phyloP scores from a whole-genome alignment of 768 basidiomycete species.

The Calocybe indica region DNA sequence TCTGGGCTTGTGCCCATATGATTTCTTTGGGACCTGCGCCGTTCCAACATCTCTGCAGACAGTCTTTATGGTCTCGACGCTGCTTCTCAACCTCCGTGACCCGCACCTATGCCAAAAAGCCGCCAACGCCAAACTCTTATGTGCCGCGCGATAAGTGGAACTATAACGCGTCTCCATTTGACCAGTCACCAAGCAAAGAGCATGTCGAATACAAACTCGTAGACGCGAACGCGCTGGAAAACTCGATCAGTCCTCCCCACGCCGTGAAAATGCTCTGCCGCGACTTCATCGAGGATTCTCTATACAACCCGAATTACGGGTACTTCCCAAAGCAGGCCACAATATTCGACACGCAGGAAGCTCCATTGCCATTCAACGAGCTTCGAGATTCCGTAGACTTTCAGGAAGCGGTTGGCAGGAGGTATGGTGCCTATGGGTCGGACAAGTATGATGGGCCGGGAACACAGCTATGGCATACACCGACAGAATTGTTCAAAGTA shows the following conservation, averaged over 20 bases:
- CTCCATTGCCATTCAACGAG: slow-evolving; percentile 59
- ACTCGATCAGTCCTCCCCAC: slow-evolving; percentile 53
- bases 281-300: slow-evolving; percentile 93
- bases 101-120: slow-evolving; percentile 8
- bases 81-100: slow-evolving; percentile 15
- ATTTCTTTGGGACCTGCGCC: slow-evolving; percentile 25
- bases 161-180: slow-evolving; percentile 64
- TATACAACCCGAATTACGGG: slow-evolving; percentile 97
- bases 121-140: slow-evolving; percentile 11
- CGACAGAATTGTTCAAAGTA: slow-evolving; percentile 96
- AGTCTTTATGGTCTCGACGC: slow-evolving; percentile 11
- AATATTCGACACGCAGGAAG: slow-evolving; percentile 69
- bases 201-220: slow-evolving; percentile 44
- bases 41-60: slow-evolving; percentile 25
- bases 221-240: slow-evolving; percentile 65
- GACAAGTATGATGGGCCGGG: slow-evolving; percentile 64
- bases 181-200: slow-evolving; percentile 39
- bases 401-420: slow-evolving; percentile 70
- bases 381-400: slow-evolving; percentile 72
- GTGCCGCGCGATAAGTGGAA: slow-evolving; percentile 62
- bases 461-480: slow-evolving; percentile 96
- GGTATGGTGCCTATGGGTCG: slow-evolving; percentile 68
- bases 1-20: slow-evolving; percentile 16
- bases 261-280: slow-evolving; percentile 91
- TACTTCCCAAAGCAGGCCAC: slow-evolving; percentile 93